Evolutionary conservation across 257 asterid genomes (phyloP).

Genomic region (Catharanthus roseus): DNA sequence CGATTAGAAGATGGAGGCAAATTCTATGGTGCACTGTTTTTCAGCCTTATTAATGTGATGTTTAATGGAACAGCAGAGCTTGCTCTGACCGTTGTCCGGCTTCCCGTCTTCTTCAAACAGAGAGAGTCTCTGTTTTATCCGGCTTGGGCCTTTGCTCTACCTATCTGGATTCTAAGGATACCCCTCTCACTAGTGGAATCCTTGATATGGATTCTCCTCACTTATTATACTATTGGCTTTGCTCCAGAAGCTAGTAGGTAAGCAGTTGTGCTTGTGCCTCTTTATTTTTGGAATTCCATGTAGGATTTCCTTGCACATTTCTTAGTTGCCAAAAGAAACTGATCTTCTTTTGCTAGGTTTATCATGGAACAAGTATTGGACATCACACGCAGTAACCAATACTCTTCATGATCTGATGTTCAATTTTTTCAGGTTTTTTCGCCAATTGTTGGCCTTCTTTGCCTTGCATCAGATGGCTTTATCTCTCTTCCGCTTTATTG

Average conservation of each 20-base stretch:
- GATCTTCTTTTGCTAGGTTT: background rate
- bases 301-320: background rate
- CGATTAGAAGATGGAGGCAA: constrained; percentile 63
- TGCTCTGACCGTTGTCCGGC: constrained; percentile 62
- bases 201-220: constrained; percentile 73
- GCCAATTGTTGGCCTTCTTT: constrained; percentile 74
- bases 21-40: constrained; percentile 80
- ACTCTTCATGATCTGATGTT: background rate
- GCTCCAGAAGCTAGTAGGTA: constrained; percentile 84
- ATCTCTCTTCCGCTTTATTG: constrained; percentile 77
- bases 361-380: background rate
- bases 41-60: constrained; percentile 80
- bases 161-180: constrained; percentile 79
- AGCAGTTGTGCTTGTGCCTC: constrained; percentile 12
- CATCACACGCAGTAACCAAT: background rate
- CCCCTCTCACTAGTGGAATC: constrained; percentile 88
- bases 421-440: constrained; percentile 56
- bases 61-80: constrained; percentile 89
- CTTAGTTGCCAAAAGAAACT: background rate
- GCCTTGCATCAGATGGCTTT: constrained; percentile 92
- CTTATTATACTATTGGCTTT: constrained; percentile 91
- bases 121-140: constrained; percentile 84
- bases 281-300: background rate
- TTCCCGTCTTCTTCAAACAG: constrained; percentile 89
- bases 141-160: constrained; percentile 94